Evolutionary conservation across 2,329 filamentous ascomycete genomes (phyloP).

Genomic region (Bretziella fagacearum): DNA sequence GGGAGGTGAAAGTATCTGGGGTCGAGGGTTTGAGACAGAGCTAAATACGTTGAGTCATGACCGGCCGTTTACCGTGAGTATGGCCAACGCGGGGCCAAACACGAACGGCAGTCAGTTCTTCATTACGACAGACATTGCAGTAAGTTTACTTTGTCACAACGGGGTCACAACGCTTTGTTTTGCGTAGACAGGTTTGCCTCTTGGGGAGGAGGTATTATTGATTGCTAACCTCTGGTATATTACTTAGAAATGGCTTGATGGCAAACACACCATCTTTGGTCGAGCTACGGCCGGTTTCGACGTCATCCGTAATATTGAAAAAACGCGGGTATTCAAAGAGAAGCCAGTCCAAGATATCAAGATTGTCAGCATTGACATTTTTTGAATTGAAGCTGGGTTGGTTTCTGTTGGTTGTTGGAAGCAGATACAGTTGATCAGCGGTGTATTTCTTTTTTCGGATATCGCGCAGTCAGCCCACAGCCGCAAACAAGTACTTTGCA

Average conservation of each 20-base stretch:
- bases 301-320: slow-evolving; percentile 92
- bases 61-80: slow-evolving; percentile 88
- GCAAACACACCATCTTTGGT: slow-evolving; percentile 93
- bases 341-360: slow-evolving; percentile 96
- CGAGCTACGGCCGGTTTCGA: slow-evolving; percentile 79
- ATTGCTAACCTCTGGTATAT: too few relatives aligned
- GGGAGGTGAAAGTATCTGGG: slow-evolving; percentile 83
- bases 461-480: background rate
- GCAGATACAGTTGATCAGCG: background rate
- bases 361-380: slow-evolving; percentile 69
- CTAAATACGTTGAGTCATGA: slow-evolving; percentile 85
- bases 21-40: slow-evolving; percentile 82
- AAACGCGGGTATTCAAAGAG: slow-evolving; percentile 69
- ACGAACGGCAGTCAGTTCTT: slow-evolving; percentile 97
- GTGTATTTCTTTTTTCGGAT: background rate
- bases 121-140: slow-evolving; percentile 91
- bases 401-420: too few relatives aligned
- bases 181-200: too few relatives aligned
- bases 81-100: slow-evolving; percentile 92
- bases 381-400: slow-evolving; percentile 21
- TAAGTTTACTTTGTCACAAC: slow-evolving; percentile 32
- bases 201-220: too few relatives aligned
- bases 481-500: background rate
- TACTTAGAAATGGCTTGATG: slow-evolving; percentile 61
- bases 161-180: slow-evolving; percentile 13